Conservation (phyloP, 2,329 filamentous ascomycete genomes). For the Daldinia eschscholtzii region DNA sequence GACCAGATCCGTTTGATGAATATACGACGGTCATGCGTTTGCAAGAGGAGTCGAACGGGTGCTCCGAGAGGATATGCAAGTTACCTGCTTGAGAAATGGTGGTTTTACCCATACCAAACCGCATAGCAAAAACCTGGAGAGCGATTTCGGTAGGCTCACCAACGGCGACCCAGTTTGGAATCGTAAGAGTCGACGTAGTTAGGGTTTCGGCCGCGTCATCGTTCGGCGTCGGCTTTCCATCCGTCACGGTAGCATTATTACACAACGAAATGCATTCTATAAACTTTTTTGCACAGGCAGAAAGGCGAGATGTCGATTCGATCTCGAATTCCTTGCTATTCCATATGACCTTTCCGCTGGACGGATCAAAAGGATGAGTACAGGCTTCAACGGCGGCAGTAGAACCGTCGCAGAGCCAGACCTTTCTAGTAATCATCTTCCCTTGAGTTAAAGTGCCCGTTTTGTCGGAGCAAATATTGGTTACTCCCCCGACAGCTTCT, state of each 20-base stretch:
- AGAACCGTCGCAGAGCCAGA: slow-evolving; percentile 69
- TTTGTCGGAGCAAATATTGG: slow-evolving; percentile 78
- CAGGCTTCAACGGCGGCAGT: slow-evolving; percentile 66
- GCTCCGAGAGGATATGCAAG: slow-evolving; percentile 70
- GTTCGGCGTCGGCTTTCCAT: slow-evolving; percentile 54
- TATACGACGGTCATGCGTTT: slow-evolving; percentile 83
- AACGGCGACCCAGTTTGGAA: slow-evolving; percentile 67
- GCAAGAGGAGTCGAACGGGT: slow-evolving; percentile 79
- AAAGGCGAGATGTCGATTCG: slow-evolving; percentile 44
- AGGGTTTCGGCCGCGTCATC: slow-evolving; percentile 62
- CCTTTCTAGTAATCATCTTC: slow-evolving; percentile 74
- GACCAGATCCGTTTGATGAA: slow-evolving; percentile 53
- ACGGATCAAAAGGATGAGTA: slow-evolving; percentile 72
- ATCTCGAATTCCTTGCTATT: slow-evolving; percentile 52
- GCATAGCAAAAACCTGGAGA: slow-evolving; percentile 78
- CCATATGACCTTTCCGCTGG: slow-evolving; percentile 65
- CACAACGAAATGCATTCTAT: slow-evolving; percentile 70
- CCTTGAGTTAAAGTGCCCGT: slow-evolving; percentile 76
- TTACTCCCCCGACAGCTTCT: slow-evolving; percentile 77
- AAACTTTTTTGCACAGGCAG: slow-evolving; percentile 59
- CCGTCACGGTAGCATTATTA: slow-evolving; percentile 68
- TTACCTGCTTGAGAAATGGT: slow-evolving; percentile 55
- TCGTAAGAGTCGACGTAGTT: slow-evolving; percentile 61
- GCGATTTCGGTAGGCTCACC: slow-evolving; percentile 81
- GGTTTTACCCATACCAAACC: slow-evolving; percentile 68